phyloP scores from a whole-genome alignment of 495 filamentous ascomycete species.

The Echria macrotheca region DNA sequence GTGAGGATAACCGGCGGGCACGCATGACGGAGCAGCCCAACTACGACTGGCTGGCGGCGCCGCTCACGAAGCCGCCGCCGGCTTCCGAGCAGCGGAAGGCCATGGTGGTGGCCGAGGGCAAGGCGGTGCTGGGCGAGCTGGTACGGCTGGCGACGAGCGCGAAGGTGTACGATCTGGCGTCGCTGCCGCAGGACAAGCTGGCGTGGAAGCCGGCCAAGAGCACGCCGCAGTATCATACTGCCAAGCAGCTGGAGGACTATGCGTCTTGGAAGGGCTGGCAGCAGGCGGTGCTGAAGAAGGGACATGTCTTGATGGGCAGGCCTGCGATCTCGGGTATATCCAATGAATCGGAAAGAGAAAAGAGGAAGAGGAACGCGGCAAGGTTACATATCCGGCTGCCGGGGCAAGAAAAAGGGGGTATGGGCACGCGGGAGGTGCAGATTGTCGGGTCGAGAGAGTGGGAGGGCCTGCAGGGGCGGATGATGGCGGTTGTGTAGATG shows the following conservation, averaged over 20 bases:
- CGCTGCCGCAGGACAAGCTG: slow-evolving; percentile 45
- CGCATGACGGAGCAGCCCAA: slow-evolving; percentile 56
- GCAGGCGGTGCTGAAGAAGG: slow-evolving; percentile 32
- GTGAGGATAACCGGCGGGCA: slow-evolving; percentile 68
- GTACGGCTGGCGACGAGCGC: slow-evolving; percentile 60
- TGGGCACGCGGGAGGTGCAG: slow-evolving; percentile 31
- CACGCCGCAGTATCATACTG: slow-evolving; percentile 41
- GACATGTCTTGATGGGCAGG: slow-evolving; percentile 17
- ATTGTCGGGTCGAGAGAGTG: slow-evolving; percentile 39
- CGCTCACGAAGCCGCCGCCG: slow-evolving; percentile 48
- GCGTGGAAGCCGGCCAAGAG: slow-evolving; percentile 41
- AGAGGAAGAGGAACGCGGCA: slow-evolving; percentile 36
- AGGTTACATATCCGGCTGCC: slow-evolving; percentile 43
- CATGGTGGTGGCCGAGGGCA: slow-evolving; percentile 59
- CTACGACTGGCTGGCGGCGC: slow-evolving; percentile 61
- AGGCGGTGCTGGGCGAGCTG: slow-evolving; percentile 65
- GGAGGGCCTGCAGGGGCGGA: slow-evolving; percentile 38
- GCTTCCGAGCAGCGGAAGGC: slow-evolving; percentile 51
- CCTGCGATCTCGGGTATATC: not conserved
- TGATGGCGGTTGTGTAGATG: slow-evolving; percentile 13
- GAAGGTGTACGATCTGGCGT: slow-evolving; percentile 50
- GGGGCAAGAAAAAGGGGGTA: slow-evolving; percentile 31
- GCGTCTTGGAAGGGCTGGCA: slow-evolving; percentile 40
- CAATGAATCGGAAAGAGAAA: not conserved
- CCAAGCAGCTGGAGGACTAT: slow-evolving; percentile 38